A percentile compares a stretch with the other conserved stretches of the same genome.
Evolutionary conservation across 495 filamentous ascomycete species (phyloP).

Genomic region (Parathielavia appendiculata): DNA sequence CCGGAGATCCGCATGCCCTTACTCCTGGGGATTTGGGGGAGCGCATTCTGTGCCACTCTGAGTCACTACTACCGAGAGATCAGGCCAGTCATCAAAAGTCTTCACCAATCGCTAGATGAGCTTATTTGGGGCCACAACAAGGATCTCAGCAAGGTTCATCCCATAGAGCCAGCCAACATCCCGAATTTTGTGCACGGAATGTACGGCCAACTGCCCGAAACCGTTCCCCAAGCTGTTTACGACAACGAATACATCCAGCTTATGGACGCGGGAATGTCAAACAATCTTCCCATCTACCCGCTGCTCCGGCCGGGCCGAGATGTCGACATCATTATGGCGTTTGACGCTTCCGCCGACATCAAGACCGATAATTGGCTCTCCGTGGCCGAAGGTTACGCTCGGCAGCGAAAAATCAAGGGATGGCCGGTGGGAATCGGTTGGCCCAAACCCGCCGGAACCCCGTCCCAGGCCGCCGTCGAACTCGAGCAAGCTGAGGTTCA

Average conservation of each 20-base stretch:
- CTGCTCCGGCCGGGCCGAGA: conserved; percentile 80
- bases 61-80: conserved; percentile 95
- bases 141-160: conserved; percentile 82
- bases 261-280: conserved; percentile 97
- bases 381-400: conserved; percentile 85
- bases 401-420: conserved; percentile 79
- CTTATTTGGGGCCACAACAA: conserved; percentile 76
- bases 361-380: conserved; percentile 71
- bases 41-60: conserved; percentile 90
- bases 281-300: conserved; percentile 94
- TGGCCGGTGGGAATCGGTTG: conserved; percentile 92
- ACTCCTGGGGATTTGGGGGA: conserved; percentile 89
- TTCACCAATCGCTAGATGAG: conserved; percentile 76
- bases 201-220: conserved; percentile 63
- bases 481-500: conserved; percentile 64
- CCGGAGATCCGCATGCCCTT: conserved; percentile 78
- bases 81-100: conserved; percentile 65
- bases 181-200: conserved; percentile 85
- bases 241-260: conserved; percentile 67
- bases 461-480: conserved; percentile 53
- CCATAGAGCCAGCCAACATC: conserved; percentile 80
- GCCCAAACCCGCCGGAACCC: conserved; percentile 57
- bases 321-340: conserved; percentile 76
- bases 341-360: conserved; percentile 39
- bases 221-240: conserved; percentile 69